These are phyloP conservation scores for Aspergillus hancockii DNA, from an alignment of 495 filamentous ascomycete species.

Conservation along the genomic window DNA sequence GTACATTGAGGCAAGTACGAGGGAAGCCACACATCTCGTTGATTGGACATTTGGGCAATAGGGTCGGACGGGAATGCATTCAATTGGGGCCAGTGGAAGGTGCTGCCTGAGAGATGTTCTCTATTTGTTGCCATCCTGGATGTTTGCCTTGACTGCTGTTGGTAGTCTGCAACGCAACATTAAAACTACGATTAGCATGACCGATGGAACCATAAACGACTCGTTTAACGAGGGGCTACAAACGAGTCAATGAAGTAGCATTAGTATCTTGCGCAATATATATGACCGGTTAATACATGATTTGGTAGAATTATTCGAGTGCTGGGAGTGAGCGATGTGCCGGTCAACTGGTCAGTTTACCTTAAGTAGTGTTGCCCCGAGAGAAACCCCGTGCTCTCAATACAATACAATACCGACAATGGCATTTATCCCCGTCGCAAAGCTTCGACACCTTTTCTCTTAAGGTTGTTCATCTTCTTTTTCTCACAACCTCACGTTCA, in stretches of 20 bases:
- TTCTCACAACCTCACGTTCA: not conserved
- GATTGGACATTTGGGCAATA: not conserved
- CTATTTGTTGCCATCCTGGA: not conserved
- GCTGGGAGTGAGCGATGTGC: not conserved
- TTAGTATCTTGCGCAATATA: too few species aligned
- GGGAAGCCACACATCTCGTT: not conserved
- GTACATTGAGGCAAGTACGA: not conserved
- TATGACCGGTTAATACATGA: too few species aligned
- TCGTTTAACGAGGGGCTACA: too few species aligned
- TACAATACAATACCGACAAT: conserved; percentile 2
- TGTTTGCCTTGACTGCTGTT: not conserved
- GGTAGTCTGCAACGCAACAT: too few species aligned
- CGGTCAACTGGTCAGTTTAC: not conserved
- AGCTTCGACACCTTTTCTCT: conserved; percentile 1
- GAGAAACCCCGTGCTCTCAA: not conserved
- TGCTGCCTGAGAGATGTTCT: not conserved
- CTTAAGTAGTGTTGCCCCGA: not conserved
- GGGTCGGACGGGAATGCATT: not conserved
- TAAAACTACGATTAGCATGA: not conserved
- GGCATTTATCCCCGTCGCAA: not conserved
- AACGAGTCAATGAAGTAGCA: too few species aligned
- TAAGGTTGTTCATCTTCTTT: not conserved
- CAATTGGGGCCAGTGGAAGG: not conserved
- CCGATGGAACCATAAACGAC: not conserved
- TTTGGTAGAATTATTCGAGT: not conserved